Base-by-base conservation (phyloP, 495 filamentous ascomycete genomes). In the Emericellopsis terricola region DNA sequence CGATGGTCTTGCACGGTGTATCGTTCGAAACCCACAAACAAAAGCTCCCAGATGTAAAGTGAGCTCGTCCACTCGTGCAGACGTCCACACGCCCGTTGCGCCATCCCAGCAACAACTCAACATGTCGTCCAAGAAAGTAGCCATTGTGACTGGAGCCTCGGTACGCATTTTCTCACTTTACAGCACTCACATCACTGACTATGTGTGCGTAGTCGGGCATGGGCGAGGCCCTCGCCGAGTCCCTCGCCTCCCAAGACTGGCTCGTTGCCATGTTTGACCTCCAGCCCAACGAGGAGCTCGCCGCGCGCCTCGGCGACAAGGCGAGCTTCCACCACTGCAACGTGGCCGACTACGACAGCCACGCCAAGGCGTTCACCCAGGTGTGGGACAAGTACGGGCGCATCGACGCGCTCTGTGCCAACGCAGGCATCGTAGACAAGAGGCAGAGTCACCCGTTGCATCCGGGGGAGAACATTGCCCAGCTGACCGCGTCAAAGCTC, bases 341-440 rank as follows among this genome's bases (percentile, higher is more conserved):
- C 38, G 52, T 59, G 8, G 48, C 52, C 4, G 41, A 44, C 33
- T 61, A 61, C 39, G 42, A 46, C 29, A 49, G 47, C 18, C 55
- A 57, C 37, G 47, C 50, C 4, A 23, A 31, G 15, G 48, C 43
- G 24, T 59, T 61, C 41, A 30, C 42, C 16, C 16, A 36, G 7
- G 54, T 55, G 1, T 61, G 36, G 33, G 38, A 39, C n/a, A 46
- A 45, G 20, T 51, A 41, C 21, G 48, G 53, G 15, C 44, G 54
- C 3, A 42, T 61, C 16, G 54, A 61, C 44, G 56, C 53, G 4
- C 43, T 61, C 5, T 50, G 44, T 29, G 56, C 54, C 4, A 61
- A 59, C 42, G 57, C 56, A 16, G 57, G 57, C 15, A 61, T 58
- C 31, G 48, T 52, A 2, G 57, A 59, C 45, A 44, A 36, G 23